These are phyloP conservation scores for Amaranthus tricolor DNA, from an alignment of 179 eudicot genomes.

Conservation along the genomic window DNA sequence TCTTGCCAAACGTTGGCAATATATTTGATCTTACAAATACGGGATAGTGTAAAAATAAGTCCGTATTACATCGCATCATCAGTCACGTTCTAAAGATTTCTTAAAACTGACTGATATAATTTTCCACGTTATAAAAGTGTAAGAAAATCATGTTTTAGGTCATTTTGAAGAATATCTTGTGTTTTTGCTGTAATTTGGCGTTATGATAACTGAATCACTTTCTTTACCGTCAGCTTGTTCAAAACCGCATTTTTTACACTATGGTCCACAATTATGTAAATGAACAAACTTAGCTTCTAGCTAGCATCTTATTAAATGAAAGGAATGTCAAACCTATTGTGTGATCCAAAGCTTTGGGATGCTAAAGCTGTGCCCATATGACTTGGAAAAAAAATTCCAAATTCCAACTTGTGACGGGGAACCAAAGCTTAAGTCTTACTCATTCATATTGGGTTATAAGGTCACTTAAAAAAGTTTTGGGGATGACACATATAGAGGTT, in stretches of 20 bases:
- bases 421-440: slow-evolving; percentile 4
- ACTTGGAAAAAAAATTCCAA: not conserved
- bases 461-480: slow-evolving; percentile 4
- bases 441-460: not conserved
- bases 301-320: not conserved
- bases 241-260: no score
- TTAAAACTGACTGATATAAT: no score
- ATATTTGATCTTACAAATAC: slow-evolving; percentile 5
- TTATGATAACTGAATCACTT: no score
- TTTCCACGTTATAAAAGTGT: no score
- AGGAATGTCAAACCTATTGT: slow-evolving; percentile 19
- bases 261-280: not conserved
- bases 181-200: not conserved
- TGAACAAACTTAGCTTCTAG: not conserved
- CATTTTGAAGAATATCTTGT: no score
- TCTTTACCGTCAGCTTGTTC: no score
- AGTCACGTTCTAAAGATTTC: not conserved
- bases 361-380: slow-evolving; percentile 1
- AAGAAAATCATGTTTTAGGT: no score
- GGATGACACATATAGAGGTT: not conserved
- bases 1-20: slow-evolving; percentile 19
- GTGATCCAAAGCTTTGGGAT: slow-evolving; percentile 17
- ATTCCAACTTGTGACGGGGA: slow-evolving; percentile 11
- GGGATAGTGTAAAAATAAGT: no score
- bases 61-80: no score